phyloP scores from a whole-genome alignment of 768 basidiomycete species.

The Phallus indusiatus region DNA sequence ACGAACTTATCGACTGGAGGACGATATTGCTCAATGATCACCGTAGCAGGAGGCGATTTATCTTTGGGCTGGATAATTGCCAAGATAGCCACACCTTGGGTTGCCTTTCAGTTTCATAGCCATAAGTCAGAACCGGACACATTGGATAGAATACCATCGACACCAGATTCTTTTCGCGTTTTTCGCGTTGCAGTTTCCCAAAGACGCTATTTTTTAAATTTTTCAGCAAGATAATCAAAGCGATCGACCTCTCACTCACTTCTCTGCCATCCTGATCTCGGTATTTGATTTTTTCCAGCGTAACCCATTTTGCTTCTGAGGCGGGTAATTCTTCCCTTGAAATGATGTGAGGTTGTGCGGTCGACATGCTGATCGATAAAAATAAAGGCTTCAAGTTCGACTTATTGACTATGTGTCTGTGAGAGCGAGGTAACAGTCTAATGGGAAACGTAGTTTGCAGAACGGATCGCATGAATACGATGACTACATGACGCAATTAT shows the following conservation, averaged over 20 bases:
- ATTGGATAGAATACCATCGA: slow-evolving; percentile 57
- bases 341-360: slow-evolving; percentile 39
- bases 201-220: slow-evolving; percentile 37
- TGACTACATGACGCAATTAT: no score
- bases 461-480: no score
- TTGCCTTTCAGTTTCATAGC: neutral
- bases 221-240: neutral
- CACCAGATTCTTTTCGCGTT: slow-evolving; percentile 63
- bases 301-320: slow-evolving; percentile 68
- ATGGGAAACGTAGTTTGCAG: no score
- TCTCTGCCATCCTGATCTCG: slow-evolving; percentile 67
- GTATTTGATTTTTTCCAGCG: slow-evolving; percentile 74
- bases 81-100: slow-evolving; percentile 75
- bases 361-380: slow-evolving; percentile 2
- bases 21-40: slow-evolving; percentile 88
- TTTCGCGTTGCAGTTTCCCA: slow-evolving; percentile 89
- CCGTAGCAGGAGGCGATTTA: slow-evolving; percentile 57
- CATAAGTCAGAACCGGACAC: neutral
- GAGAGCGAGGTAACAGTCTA: no score
- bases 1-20: slow-evolving; percentile 74
- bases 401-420: no score
- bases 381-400: neutral
- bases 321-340: slow-evolving; percentile 41
- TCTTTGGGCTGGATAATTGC: slow-evolving; percentile 71
- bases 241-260: slow-evolving; percentile 26